Base-by-base conservation (phyloP, 208 protist genomes). In the Leishmania martiniquensis region DNA sequence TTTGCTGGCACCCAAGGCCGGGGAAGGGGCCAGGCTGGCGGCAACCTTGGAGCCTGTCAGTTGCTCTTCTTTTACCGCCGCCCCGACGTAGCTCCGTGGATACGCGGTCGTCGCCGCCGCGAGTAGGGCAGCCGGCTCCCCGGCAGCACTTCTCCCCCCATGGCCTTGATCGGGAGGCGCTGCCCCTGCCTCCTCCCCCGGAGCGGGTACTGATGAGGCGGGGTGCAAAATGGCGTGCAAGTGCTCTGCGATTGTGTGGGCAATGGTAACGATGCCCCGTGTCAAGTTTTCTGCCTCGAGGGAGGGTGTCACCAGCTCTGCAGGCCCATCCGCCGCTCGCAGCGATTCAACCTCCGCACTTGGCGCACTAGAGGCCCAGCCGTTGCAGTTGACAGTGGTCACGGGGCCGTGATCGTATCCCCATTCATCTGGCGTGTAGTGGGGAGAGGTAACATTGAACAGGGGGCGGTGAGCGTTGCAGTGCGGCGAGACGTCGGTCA, bases 191-290 rank as follows among this genome's bases (percentile, higher is more conserved):
- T 76, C 79, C 42, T 83, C 72, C 55, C 75, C 75, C 37, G 77
- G 51, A 63, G 77, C 59, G n/a, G 47, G 60, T 25, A 45, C 10
- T 6, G 62, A 67, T 17, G 34, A 15, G 1, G 60, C 75, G 10
- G 80, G 80, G 55, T 84, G 74, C n/a, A 84, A 71, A 10, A 84
- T 32, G 6, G 68, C 42, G 54, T 76, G 20, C 25, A 84, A 52
- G 51, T 80, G 75, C 10, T 75, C 74, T 34, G 80, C 80, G 32
- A 84, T 80, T 20, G 54, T 34, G 62, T 73, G 77, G 44, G 80
- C 75, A 34, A 80, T 62, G 1, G 51, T 39, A 63, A 80, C 70
- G n/a, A 84, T 68, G 29, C 80, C 80, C 10, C 49, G 42, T 15
- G 80, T 47, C 13, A 84, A 55, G 29, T 84, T 75, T 0, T 57